Conservation (phyloP, 441 rosid species). For the Bocquillonia castaneifolia region DNA sequence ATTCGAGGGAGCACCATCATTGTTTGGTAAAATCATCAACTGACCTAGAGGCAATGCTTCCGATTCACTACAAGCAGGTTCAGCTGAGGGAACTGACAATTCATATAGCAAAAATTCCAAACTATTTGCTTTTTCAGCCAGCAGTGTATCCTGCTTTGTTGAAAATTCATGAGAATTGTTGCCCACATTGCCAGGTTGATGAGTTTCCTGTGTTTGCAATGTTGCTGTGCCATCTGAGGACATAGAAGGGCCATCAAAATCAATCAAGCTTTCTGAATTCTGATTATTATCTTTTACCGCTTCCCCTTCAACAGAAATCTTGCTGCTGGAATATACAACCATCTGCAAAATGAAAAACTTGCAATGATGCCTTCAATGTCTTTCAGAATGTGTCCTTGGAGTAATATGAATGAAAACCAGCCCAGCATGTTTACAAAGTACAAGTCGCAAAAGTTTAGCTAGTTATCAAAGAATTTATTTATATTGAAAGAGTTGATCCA, state of each 20-base stretch:
- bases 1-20: conserved; percentile 18
- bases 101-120: conserved; percentile 65
- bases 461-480: not conserved
- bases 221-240: conserved; percentile 26
- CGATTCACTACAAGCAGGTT: conserved; percentile 19
- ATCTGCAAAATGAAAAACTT: conserved; percentile 32
- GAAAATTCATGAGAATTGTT: conserved; percentile 30
- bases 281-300: conserved; percentile 24
- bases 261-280: conserved; percentile 40
- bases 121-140: conserved; percentile 37
- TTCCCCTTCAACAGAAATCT: conserved; percentile 18
- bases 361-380: not conserved
- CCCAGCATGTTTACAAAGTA: not conserved
- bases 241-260: conserved; percentile 31
- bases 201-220: conserved; percentile 24
- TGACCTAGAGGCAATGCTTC: conserved; percentile 8
- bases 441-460: not conserved
- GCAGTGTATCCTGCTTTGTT: conserved; percentile 28
- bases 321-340: conserved; percentile 27
- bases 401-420: not conserved
- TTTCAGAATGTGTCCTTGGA: not conserved
- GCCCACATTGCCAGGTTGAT: conserved; percentile 27
- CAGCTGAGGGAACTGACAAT: conserved; percentile 37
- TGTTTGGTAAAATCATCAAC: not conserved
- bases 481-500: not conserved